Percentiles rank a stretch among this genome's conserved stretches.
phyloP scores from a whole-genome alignment of 805 yeast genomes.

The Metschnikowia reukaufii region DNA sequence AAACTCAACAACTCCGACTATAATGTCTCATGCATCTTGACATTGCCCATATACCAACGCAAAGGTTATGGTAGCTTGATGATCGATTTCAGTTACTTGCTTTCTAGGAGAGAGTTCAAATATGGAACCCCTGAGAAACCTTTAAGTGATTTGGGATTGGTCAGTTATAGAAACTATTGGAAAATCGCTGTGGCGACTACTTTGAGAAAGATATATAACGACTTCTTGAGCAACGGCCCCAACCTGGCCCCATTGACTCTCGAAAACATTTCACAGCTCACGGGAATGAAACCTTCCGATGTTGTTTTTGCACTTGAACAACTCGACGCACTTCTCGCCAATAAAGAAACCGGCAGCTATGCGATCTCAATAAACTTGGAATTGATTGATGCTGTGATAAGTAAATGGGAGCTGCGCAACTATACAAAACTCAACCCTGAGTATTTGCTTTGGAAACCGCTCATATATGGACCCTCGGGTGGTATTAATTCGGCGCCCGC shows the following conservation, averaged over 20 bases:
- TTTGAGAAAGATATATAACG: constrained; percentile 31
- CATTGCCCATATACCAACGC: constrained; percentile 84
- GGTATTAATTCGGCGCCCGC: constrained; percentile 70
- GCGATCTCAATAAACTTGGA: constrained; percentile 52
- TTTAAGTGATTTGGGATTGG: constrained; percentile 76
- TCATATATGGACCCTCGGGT: constrained; percentile 82
- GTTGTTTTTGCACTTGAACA: constrained; percentile 85
- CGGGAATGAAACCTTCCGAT: constrained; percentile 88
- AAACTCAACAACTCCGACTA: constrained; percentile 71
- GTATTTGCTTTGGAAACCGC: constrained; percentile 73
- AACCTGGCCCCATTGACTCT: constrained; percentile 44
- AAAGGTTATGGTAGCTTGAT: constrained; percentile 86
- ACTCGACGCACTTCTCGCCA: constrained; percentile 56
- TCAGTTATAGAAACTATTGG: constrained; percentile 90
- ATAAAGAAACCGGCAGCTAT: constrained; percentile 46
- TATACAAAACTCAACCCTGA: constrained; percentile 53
- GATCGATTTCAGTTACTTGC: constrained; percentile 83
- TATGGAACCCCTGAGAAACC: constrained; percentile 97
- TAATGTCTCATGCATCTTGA: constrained; percentile 87
- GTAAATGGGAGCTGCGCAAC: constrained; percentile 53
- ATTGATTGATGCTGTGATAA: constrained; percentile 42
- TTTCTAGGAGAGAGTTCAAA: constrained; percentile 71
- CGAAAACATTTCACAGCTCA: constrained; percentile 58
- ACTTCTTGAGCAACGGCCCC: constrained; percentile 13
- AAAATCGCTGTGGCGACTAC: constrained; percentile 58